A percentile compares a stretch with the other conserved stretches of the same genome.
phyloP scores from a whole-genome alignment of 2,329 filamentous ascomycete genomes.

The Tolypocladium ophioglossoides region DNA sequence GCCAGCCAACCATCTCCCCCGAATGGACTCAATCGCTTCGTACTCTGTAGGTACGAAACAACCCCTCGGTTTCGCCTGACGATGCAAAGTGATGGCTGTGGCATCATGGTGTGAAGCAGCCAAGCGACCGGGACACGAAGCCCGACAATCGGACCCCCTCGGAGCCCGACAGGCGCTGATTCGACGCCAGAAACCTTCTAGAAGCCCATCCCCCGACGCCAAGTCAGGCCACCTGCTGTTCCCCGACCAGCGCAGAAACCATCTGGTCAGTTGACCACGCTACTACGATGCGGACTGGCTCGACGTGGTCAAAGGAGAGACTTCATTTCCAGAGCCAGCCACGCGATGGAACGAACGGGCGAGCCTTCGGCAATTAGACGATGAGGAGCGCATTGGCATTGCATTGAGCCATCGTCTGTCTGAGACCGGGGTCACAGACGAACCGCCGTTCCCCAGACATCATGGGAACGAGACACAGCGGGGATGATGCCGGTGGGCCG shows the following conservation, averaged over 20 bases:
- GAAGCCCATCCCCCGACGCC: not conserved
- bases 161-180: not conserved
- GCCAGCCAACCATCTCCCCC: not conserved
- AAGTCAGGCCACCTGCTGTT: not conserved
- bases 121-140: too few relatives aligned
- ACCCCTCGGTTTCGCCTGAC: not conserved
- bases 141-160: not conserved
- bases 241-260: not conserved
- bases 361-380: not conserved
- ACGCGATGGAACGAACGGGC: not conserved
- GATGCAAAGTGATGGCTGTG: not conserved
- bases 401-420: too few relatives aligned
- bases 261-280: slow-evolving; percentile 2
- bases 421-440: not conserved
- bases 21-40: not conserved
- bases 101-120: not conserved
- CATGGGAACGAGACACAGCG: not conserved
- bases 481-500: not conserved
- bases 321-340: not conserved
- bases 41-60: not conserved
- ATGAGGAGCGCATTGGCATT: not conserved
- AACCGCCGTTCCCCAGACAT: not conserved
- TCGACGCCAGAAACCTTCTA: not conserved
- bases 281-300: slow-evolving; percentile 1
- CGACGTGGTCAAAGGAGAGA: not conserved